These are phyloP conservation scores for Suillus occidentalis DNA, from an alignment of 768 basidiomycete genomes.

Conservation along the genomic window DNA sequence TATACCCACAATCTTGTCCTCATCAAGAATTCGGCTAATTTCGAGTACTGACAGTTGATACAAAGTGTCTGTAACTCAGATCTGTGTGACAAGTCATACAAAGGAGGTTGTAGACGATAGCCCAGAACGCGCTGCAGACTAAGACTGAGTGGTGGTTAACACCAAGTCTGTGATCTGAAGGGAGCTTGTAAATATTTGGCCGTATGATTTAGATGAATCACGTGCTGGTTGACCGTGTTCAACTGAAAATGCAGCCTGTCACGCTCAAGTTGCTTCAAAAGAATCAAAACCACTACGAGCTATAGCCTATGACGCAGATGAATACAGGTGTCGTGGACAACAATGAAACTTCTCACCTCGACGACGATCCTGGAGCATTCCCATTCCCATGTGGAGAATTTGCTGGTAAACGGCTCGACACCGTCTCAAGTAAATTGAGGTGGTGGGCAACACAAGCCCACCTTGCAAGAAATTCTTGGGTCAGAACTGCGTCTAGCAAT, in stretches of 20 bases:
- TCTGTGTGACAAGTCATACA: not conserved
- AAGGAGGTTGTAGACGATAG: not conserved
- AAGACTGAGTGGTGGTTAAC: not conserved
- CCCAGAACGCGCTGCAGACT: too few species aligned
- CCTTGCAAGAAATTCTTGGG: conserved; percentile 8
- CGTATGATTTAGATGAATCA: not conserved
- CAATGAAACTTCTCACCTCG: not conserved
- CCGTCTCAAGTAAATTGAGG: not conserved
- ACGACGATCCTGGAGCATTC: conserved; percentile 19
- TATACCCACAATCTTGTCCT: too few species aligned
- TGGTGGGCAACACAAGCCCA: conserved; percentile 11
- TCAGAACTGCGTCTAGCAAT: conserved; percentile 5
- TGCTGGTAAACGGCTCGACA: conserved; percentile 4
- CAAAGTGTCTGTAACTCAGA: not conserved
- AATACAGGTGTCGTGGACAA: not conserved
- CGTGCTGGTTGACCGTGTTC: not conserved
- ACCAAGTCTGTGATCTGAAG: not conserved
- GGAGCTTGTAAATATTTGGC: too few species aligned
- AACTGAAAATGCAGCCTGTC: not conserved
- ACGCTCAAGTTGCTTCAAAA: not conserved
- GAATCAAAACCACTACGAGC: not conserved
- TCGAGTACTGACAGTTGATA: too few species aligned
- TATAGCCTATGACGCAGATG: not conserved
- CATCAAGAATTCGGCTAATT: too few species aligned
- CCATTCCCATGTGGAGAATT: conserved; percentile 10